Percentiles rank a stretch among this genome's conserved stretches.
These are phyloP conservation scores for Erysimum cheiranthoides DNA, from an alignment of 345 rosid species.

Conservation along the genomic window DNA sequence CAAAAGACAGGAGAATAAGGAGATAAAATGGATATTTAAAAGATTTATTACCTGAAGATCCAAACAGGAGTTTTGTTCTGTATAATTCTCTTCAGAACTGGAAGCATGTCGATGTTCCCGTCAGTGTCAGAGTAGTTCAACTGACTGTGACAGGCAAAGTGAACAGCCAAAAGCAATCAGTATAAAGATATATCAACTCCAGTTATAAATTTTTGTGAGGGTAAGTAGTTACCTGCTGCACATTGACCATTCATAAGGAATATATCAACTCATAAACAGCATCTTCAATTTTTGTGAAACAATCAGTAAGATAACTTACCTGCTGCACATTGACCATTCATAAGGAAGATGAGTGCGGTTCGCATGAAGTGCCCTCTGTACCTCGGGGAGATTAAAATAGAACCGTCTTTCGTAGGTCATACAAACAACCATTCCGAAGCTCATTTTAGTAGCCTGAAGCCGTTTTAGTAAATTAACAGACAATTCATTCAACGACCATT, in stretches of 20 bases:
- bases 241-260: constrained; percentile 61
- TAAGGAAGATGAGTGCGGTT: constrained; percentile 71
- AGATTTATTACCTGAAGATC: constrained; percentile 68
- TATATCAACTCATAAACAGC: neutral
- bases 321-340: constrained; percentile 74
- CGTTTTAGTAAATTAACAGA: neutral
- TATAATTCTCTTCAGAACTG: constrained; percentile 70
- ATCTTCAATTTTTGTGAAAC: no score
- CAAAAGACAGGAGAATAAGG: neutral
- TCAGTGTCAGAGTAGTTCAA: constrained; percentile 68
- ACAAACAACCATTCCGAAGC: constrained; percentile 80
- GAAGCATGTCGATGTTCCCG: constrained; percentile 72
- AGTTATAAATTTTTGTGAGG: neutral
- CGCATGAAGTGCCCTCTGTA: constrained; percentile 84
- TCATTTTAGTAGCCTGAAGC: constrained; percentile 72
- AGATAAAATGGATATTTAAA: neutral
- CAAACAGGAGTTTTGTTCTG: constrained; percentile 69
- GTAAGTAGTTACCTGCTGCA: constrained; percentile 58
- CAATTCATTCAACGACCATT: constrained; percentile 52
- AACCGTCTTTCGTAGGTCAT: constrained; percentile 68
- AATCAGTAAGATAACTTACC: constrained; percentile 44
- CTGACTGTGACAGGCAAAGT: constrained; percentile 50
- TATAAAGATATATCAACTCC: neutral
- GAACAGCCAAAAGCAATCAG: neutral
- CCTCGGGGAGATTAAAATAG: constrained; percentile 86